These are phyloP conservation scores for Brasenia schreberi DNA, from an alignment of 164 flowering plant species.

Conservation along the genomic window DNA sequence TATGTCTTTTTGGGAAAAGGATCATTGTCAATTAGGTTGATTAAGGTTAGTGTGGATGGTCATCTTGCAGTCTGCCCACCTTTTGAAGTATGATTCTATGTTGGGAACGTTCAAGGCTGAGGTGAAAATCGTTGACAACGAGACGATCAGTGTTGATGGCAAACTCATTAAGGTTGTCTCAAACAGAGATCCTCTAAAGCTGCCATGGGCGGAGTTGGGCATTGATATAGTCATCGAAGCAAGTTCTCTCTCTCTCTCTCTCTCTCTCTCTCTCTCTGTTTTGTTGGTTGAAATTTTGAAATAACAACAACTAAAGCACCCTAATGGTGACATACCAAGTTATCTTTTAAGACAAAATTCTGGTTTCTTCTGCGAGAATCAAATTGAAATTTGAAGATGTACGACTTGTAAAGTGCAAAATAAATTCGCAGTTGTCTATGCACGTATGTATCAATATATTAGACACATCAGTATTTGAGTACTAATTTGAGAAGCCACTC, in stretches of 20 bases:
- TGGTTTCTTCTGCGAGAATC: too few relatives aligned
- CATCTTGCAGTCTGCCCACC: slow-evolving; percentile 73
- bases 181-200: slow-evolving; percentile 85
- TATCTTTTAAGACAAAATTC: too few relatives aligned
- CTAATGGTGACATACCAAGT: too few relatives aligned
- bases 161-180: slow-evolving; percentile 88
- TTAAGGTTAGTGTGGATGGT: background rate
- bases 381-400: too few relatives aligned
- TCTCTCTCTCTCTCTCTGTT: too few relatives aligned
- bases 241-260: background rate
- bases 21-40: too few relatives aligned
- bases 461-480: too few relatives aligned
- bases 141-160: slow-evolving; percentile 83
- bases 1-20: background rate
- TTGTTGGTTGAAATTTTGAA: too few relatives aligned
- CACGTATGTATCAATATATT: too few relatives aligned
- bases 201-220: slow-evolving; percentile 96
- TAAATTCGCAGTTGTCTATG: too few relatives aligned
- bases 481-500: background rate
- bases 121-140: slow-evolving; percentile 70
- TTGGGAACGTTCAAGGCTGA: slow-evolving; percentile 93
- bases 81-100: slow-evolving; percentile 92
- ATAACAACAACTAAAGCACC: too few relatives aligned
- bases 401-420: too few relatives aligned
- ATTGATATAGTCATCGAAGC: slow-evolving; percentile 99